These are phyloP conservation scores for Boletellus emodensis DNA, from an alignment of 768 basidiomycete species.

Conservation along the genomic window DNA sequence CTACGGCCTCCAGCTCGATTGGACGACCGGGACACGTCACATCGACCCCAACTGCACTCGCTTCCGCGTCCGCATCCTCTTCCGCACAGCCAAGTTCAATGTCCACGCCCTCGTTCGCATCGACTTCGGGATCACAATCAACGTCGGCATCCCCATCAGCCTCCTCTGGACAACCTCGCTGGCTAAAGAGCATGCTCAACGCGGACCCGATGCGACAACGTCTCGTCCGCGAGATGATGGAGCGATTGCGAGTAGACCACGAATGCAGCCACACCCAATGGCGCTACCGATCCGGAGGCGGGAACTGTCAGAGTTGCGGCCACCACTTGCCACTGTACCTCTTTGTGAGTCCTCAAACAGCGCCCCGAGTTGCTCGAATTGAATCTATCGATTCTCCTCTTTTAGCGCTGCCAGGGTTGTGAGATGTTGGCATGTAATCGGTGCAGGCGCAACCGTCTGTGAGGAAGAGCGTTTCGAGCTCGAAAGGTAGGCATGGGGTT, in stretches of 20 bases:
- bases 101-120: background rate
- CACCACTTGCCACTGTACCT: slow-evolving; percentile 10
- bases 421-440: slow-evolving; percentile 34
- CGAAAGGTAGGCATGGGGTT: too few species aligned
- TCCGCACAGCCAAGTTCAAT: background rate
- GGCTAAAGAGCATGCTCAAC: background rate
- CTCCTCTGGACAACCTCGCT: background rate
- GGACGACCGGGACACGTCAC: background rate
- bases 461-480: background rate
- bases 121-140: background rate
- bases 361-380: background rate
- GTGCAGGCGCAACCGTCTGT: slow-evolving; percentile 37
- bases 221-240: slow-evolving; percentile 32
- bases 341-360: background rate
- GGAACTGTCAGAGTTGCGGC: slow-evolving; percentile 47
- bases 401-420: slow-evolving; percentile 33
- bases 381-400: background rate
- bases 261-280: slow-evolving; percentile 46
- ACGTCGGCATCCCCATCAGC: background rate
- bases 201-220: slow-evolving; percentile 8
- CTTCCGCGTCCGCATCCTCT: background rate
- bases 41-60: background rate
- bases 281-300: slow-evolving; percentile 41
- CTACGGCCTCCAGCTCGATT: slow-evolving; percentile 1
- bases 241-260: slow-evolving; percentile 48